Base-by-base conservation (phyloP, 805 yeast genomes). In the Candida golubevii region DNA sequence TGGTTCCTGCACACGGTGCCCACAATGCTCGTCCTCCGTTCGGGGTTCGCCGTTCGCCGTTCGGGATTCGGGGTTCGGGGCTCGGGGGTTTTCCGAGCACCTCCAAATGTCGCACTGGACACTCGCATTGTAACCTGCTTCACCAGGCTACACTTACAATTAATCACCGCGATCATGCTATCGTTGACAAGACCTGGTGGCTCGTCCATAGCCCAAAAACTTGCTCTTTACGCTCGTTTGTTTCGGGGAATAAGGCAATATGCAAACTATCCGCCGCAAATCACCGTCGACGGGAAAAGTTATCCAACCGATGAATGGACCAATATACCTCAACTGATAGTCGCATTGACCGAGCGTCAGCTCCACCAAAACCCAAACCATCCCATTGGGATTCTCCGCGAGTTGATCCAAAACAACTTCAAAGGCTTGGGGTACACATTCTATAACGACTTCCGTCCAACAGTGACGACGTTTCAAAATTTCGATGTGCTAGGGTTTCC, bases 401-500 rank as follows among this genome's bases (percentile, higher is more conserved):
- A 78, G 15, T 69, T 90, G 48, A 80, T 93, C 35, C 95, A 90
- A 60, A 65, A 62, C 13, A 79, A 83, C 47, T 80, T 93, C 60
- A 54, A 71, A 14, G 78, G 77, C 0, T 64, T 83, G 37, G 95
- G 89, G 2, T 82, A 83, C 60, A 84, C 95, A 0, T 81, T 82
- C 54, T 88, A 83, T 65, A 86, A 84, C 59, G 77, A 86, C 45
- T 88, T 89, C 66, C 72, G 76, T 47, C 97, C 99, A 0, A 85
- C 79, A 1, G 99, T 93, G 1, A 74, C 90, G 2, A 84, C 80
- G 1, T 78, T 71, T 57, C 87, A 91, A 58, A 93, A 93, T 61
- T 93, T 93, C 59, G 99, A 93, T 61, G 86, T 85, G 1, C 73
- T 93, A 32, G 97, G 95, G 0, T 91, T 93, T 63, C 96, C 97